A percentile compares a stretch with the other conserved stretches of the same genome.
phyloP scores from a whole-genome alignment of 2,329 filamentous ascomycete genomes.

The Coniella lustricola region DNA sequence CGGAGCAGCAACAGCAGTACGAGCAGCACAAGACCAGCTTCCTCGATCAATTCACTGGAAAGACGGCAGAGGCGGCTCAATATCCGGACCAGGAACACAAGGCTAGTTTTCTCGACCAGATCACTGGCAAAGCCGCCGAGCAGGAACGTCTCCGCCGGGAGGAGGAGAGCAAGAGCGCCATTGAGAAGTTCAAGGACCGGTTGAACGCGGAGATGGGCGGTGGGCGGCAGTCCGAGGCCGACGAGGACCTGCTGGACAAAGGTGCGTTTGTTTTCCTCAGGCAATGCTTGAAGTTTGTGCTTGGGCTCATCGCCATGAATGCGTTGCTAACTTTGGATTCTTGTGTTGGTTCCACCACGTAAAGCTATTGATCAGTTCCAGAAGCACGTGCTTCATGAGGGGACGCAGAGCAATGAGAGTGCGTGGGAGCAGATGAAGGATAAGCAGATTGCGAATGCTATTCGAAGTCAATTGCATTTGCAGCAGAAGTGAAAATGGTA shows the following conservation, averaged over 20 bases:
- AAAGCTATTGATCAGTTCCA: conserved; percentile 76
- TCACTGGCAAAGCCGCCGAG: conserved; percentile 12
- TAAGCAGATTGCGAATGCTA: conserved; percentile 66
- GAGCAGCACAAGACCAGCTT: too few species aligned
- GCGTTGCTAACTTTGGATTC: too few species aligned
- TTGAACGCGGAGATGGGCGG: conserved; percentile 66
- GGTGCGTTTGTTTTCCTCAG: conserved; percentile 36
- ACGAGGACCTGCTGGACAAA: conserved; percentile 76
- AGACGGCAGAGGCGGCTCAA: background rate
- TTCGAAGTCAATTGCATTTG: conserved; percentile 49
- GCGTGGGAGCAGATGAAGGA: conserved; percentile 80
- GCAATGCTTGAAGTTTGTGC: background rate
- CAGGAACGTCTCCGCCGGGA: conserved; percentile 10
- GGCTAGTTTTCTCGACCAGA: conserved; percentile 10
- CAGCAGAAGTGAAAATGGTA: conserved; percentile 4
- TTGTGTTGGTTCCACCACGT: too few species aligned
- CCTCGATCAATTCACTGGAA: too few species aligned
- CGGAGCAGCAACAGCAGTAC: too few species aligned
- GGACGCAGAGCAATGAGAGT: conserved; percentile 64
- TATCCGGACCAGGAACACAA: background rate
- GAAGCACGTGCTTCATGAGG: conserved; percentile 64
- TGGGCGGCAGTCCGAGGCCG: conserved; percentile 67
- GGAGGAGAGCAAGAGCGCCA: conserved; percentile 7
- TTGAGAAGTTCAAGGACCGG: conserved; percentile 41
- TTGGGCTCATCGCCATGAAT: too few species aligned